phyloP scores from a whole-genome alignment of 2,329 filamentous ascomycete species.

The Aspergillus uvarum region DNA sequence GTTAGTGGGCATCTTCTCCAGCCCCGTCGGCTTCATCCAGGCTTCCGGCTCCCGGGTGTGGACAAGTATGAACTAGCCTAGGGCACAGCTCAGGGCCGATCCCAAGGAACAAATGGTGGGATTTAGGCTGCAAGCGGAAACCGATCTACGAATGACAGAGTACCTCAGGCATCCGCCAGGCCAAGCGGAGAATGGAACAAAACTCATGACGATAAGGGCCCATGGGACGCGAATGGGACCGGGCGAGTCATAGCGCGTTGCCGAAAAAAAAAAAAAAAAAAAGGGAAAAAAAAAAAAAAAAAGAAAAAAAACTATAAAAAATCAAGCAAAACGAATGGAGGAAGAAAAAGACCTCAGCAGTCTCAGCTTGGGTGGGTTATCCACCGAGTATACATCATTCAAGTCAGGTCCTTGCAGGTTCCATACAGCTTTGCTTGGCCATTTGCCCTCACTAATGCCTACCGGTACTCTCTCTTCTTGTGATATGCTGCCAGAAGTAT shows the following conservation, averaged over 20 bases:
- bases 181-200: constrained; percentile 18
- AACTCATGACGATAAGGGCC: constrained; percentile 23
- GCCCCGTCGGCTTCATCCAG: constrained; percentile 1
- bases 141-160: constrained; percentile 22
- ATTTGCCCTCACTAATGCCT: too few relatives aligned
- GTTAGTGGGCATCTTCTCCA: neutral
- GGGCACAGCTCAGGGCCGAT: constrained; percentile 11
- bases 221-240: constrained; percentile 24
- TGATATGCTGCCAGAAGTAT: neutral
- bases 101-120: constrained; percentile 18
- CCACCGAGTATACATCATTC: constrained; percentile 14
- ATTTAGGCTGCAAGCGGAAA: constrained; percentile 22
- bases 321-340: neutral
- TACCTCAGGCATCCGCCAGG: constrained; percentile 11
- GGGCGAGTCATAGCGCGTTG: constrained; percentile 34
- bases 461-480: neutral
- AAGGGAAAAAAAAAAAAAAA: neutral
- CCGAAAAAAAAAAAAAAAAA: neutral
- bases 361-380: constrained; percentile 1
- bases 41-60: neutral
- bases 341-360: constrained; percentile 13
- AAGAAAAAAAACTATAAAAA: neutral
- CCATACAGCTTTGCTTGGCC: constrained; percentile 1
- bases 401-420: constrained; percentile 31
- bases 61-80: neutral